A percentile compares a stretch with the other conserved stretches of the same genome.
phyloP scores from a whole-genome alignment of 768 basidiomycete genomes.

The Serendipita sp. region DNA sequence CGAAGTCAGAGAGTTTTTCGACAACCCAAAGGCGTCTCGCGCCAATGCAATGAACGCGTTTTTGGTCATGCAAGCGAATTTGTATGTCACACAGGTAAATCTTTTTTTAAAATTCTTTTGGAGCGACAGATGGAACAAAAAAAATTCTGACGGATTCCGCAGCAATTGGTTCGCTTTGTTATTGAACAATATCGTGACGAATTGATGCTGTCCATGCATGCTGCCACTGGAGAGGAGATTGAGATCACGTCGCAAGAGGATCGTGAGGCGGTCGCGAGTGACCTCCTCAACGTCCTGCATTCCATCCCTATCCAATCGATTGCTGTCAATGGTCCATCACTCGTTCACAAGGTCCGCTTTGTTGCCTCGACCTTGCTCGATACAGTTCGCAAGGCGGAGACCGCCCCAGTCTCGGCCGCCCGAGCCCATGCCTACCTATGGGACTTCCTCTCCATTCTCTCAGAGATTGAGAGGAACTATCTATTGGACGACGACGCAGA shows the following conservation, averaged over 20 bases:
- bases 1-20: conserved; percentile 82
- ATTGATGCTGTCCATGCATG: conserved; percentile 51
- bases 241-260: conserved; percentile 33
- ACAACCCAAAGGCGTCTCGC: conserved; percentile 74
- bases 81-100: conserved; percentile 79
- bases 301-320: conserved; percentile 88
- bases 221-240: conserved; percentile 36
- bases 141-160: background rate
- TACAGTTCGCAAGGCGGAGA: conserved; percentile 65
- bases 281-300: conserved; percentile 73
- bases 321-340: conserved; percentile 70
- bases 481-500: conserved; percentile 18
- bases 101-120: background rate
- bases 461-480: conserved; percentile 85
- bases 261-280: conserved; percentile 71
- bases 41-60: conserved; percentile 79
- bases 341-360: conserved; percentile 82
- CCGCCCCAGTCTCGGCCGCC: conserved; percentile 61
- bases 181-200: conserved; percentile 87
- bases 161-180: conserved; percentile 90
- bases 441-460: conserved; percentile 84
- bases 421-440: conserved; percentile 78
- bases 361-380: conserved; percentile 83
- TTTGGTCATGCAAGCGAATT: conserved; percentile 82
- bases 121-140: background rate